phyloP scores from a whole-genome alignment of 345 rosid genomes.

The Lepidium africanum region DNA sequence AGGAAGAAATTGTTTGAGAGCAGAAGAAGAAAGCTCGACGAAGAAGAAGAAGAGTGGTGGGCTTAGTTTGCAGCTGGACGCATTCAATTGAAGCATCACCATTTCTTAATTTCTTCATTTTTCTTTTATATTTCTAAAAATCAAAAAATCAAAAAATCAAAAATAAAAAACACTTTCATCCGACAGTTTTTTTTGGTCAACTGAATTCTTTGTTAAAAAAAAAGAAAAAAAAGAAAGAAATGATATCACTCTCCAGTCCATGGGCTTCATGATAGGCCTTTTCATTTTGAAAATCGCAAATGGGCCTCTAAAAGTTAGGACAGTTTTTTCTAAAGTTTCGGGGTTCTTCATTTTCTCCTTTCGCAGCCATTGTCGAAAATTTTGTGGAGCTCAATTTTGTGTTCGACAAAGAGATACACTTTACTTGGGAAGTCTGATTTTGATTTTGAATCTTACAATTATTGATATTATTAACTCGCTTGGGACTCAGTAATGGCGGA shows the following conservation, averaged over 20 bases:
- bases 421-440: neutral
- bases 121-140: neutral
- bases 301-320: neutral
- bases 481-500: conserved; percentile 54
- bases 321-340: neutral
- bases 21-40: neutral
- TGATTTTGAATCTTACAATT: neutral
- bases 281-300: neutral
- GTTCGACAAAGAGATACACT: too few species aligned
- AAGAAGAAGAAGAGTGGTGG: neutral
- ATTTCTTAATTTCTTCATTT: neutral
- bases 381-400: too few species aligned
- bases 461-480: neutral
- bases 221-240: too few species aligned
- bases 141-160: too few species aligned
- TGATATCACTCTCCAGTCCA: too few species aligned
- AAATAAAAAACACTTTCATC: too few species aligned
- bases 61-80: conserved; percentile 3
- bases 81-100: conserved; percentile 1
- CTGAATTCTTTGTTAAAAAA: too few species aligned
- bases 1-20: neutral
- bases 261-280: neutral
- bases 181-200: too few species aligned
- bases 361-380: too few species aligned
- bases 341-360: neutral